Evolutionary conservation across 75 land plant genomes (phyloP).

Genomic region (Cunninghamia lanceolata): DNA sequence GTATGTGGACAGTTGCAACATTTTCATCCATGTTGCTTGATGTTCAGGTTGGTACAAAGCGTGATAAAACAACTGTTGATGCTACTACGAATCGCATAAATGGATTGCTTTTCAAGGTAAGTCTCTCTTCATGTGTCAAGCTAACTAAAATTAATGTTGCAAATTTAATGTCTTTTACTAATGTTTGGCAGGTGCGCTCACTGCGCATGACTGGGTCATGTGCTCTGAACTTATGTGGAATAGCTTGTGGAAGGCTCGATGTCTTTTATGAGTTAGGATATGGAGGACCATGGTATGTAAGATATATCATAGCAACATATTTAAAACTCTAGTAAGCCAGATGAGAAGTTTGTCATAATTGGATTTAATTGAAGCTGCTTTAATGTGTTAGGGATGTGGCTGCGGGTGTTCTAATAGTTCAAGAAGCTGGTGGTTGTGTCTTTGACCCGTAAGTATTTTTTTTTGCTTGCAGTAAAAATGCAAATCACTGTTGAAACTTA

Average conservation of each 20-base stretch:
- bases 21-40: background rate
- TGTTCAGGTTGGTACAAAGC: constrained; percentile 73
- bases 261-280: constrained; percentile 85
- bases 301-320: background rate
- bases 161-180: background rate
- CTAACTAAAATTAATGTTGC: background rate
- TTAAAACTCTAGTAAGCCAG: background rate
- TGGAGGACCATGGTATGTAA: constrained; percentile 92
- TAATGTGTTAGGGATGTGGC: constrained; percentile 79
- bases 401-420: constrained; percentile 81
- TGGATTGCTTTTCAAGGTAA: constrained; percentile 77
- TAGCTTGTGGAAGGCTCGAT: constrained; percentile 97
- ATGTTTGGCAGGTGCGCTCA: constrained; percentile 70
- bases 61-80: constrained; percentile 79
- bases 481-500: background rate
- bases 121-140: background rate
- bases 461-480: background rate
- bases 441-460: constrained; percentile 89
- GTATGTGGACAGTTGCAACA: background rate
- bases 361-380: background rate
- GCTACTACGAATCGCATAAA: constrained; percentile 70
- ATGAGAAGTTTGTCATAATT: background rate
- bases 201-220: constrained; percentile 92
- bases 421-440: constrained; percentile 92
- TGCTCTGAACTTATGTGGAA: constrained; percentile 92